Percentiles rank a stretch among this genome's conserved stretches.
Evolutionary conservation across 805 yeast species (phyloP).

Genomic region (Suhomyces prunicola): DNA sequence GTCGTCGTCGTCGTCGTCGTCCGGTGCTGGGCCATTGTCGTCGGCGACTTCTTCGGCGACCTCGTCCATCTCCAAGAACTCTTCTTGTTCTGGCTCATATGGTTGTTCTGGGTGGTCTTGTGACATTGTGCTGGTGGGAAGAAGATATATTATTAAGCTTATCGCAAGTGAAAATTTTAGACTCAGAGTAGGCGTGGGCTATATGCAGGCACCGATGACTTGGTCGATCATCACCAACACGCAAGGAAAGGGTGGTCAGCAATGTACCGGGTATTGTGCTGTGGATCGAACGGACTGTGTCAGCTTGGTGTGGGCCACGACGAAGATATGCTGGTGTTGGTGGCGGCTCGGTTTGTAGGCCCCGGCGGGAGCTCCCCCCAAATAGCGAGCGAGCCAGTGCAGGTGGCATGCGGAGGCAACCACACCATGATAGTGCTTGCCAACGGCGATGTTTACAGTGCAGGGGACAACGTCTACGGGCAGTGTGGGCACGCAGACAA

Average conservation of each 20-base stretch:
- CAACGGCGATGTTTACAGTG: slow-evolving; percentile 50
- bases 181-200: not conserved
- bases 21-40: slow-evolving; percentile 36
- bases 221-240: not conserved
- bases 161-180: slow-evolving; percentile 1
- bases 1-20: slow-evolving; percentile 37
- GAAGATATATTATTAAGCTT: not conserved
- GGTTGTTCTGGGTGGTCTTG: slow-evolving; percentile 9
- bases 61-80: slow-evolving; percentile 25
- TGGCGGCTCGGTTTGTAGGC: slow-evolving; percentile 12
- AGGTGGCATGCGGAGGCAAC: slow-evolving; percentile 79
- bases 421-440: slow-evolving; percentile 64
- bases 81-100: slow-evolving; percentile 24
- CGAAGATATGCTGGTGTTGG: slow-evolving; percentile 38
- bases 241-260: no score
- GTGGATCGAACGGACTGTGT: slow-evolving; percentile 82
- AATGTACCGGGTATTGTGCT: slow-evolving; percentile 37
- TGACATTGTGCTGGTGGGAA: slow-evolving; percentile 1
- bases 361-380: slow-evolving; percentile 9
- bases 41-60: slow-evolving; percentile 33
- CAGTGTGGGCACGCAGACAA: slow-evolving; percentile 44
- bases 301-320: slow-evolving; percentile 66
- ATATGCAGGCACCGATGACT: slow-evolving; percentile 7
- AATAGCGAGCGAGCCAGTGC: slow-evolving; percentile 24
- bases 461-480: slow-evolving; percentile 59